These are phyloP conservation scores for Macrolepiota albuminosa DNA, from an alignment of 768 basidiomycete genomes.

Conservation along the genomic window DNA sequence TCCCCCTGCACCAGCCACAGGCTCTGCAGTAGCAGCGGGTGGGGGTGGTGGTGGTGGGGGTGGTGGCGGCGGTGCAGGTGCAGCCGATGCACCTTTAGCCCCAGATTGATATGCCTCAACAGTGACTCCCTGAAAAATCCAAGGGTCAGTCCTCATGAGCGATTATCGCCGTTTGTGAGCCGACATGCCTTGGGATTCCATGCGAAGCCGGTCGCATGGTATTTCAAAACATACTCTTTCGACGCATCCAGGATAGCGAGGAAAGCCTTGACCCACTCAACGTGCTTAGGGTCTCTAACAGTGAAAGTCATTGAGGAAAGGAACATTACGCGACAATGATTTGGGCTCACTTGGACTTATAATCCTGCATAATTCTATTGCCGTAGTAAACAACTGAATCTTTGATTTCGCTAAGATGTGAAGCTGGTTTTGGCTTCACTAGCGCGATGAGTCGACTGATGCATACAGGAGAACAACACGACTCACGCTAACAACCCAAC, in stretches of 20 bases:
- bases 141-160: neutral
- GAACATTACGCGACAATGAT: neutral
- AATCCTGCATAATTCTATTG: conserved; percentile 87
- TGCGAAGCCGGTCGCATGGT: conserved; percentile 77
- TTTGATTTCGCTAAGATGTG: conserved; percentile 77
- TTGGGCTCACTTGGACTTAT: conserved; percentile 77
- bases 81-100: conserved; percentile 24
- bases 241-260: conserved; percentile 68
- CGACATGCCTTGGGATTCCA: conserved; percentile 80
- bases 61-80: conserved; percentile 51
- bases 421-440: conserved; percentile 71
- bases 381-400: conserved; percentile 86
- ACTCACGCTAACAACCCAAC: conserved; percentile 85
- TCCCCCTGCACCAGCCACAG: conserved; percentile 46
- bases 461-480: neutral
- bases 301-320: conserved; percentile 9
- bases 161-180: neutral
- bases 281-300: conserved; percentile 75
- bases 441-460: neutral
- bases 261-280: conserved; percentile 83
- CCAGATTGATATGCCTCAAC: conserved; percentile 48
- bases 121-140: conserved; percentile 43
- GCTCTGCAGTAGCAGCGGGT: conserved; percentile 32
- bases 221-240: conserved; percentile 78
- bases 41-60: conserved; percentile 57